phyloP scores from a whole-genome alignment of 768 basidiomycete genomes.

The Pisolithus marmoratus region DNA sequence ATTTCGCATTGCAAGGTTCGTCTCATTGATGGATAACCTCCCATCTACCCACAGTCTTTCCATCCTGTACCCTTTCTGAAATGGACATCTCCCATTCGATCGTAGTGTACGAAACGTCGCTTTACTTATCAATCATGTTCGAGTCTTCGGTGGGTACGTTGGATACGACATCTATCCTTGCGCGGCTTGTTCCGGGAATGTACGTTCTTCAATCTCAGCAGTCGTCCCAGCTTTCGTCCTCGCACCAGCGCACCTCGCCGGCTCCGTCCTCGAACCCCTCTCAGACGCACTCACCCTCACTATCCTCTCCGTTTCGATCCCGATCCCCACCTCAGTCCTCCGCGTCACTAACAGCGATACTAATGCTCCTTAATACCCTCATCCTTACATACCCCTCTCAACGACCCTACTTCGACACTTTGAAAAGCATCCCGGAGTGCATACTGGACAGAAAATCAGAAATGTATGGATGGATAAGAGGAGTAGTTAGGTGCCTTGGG shows the following conservation, averaged over 20 bases:
- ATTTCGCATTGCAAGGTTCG: slow-evolving; percentile 65
- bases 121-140: slow-evolving; percentile 61
- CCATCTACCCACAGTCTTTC: neutral
- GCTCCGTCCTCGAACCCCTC: no score
- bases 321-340: slow-evolving; percentile 10
- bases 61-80: neutral
- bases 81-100: neutral
- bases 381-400: slow-evolving; percentile 61
- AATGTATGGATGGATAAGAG: slow-evolving; percentile 45
- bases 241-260: no score
- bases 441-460: slow-evolving; percentile 34
- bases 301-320: neutral
- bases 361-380: slow-evolving; percentile 56
- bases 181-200: slow-evolving; percentile 49
- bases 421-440: slow-evolving; percentile 17
- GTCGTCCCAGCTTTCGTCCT: no score
- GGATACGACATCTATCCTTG: slow-evolving; percentile 58
- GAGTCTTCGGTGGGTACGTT: slow-evolving; percentile 35
- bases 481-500: slow-evolving; percentile 48
- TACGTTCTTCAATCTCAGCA: slow-evolving; percentile 18
- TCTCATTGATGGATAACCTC: neutral
- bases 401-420: slow-evolving; percentile 35
- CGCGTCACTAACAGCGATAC: slow-evolving; percentile 32
- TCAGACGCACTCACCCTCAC: slow-evolving; percentile 1
- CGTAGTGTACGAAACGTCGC: slow-evolving; percentile 69